Evolutionary conservation across 768 basidiomycete species (phyloP), one percentile per base, ranked within the genome.

Genomic region (Saitozyma sp.): DNA sequence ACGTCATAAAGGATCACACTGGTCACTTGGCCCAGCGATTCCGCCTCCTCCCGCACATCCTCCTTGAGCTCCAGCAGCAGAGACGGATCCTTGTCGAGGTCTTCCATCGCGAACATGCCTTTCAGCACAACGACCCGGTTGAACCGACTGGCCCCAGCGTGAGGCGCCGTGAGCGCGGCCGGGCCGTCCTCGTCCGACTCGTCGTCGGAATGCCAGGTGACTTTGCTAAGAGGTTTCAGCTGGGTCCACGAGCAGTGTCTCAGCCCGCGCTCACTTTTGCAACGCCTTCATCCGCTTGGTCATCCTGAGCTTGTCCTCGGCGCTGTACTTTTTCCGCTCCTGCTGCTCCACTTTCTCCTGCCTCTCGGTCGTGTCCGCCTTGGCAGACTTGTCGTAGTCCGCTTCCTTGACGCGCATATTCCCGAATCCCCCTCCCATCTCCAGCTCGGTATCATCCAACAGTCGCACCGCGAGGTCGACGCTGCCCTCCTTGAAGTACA

Each of bases 401-500:
- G 79, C 79, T 50, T 69, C 71, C 54, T 61, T 73, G 37, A 80
- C 79, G 52, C 66, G 66, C 67, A 80, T 80, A 54, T 74, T 78
- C 0, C 78, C 79, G 56, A 84, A 84, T 8, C 88, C 80, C 50
- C 90, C 89, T 2, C 94, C 95, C 20, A 95, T 71, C 61, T 92
- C 83, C 63, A 99, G 81, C 77, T 96, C 93, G 1, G 91, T 91
- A 62, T 97, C 95, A 77, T 97, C 94, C 63, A 98, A 82, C 57
- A 98, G 82, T 68, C 84, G 89, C 64, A 90, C 74, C 9, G 94
- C 95, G 58, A 98, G 83, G 4, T 82, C 80, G 17, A 98, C 96
- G n/a, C 89, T 91, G 63, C 92, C 94, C 77, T 95, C 92, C 79
- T 96, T 96, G 84, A 97, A 95, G 80, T 90, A 99, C 41, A 97